A percentile compares a stretch with the other conserved stretches of the same genome.
Evolutionary conservation across 2,329 filamentous ascomycete species (phyloP).

Genomic region (Aciculosporium take): DNA sequence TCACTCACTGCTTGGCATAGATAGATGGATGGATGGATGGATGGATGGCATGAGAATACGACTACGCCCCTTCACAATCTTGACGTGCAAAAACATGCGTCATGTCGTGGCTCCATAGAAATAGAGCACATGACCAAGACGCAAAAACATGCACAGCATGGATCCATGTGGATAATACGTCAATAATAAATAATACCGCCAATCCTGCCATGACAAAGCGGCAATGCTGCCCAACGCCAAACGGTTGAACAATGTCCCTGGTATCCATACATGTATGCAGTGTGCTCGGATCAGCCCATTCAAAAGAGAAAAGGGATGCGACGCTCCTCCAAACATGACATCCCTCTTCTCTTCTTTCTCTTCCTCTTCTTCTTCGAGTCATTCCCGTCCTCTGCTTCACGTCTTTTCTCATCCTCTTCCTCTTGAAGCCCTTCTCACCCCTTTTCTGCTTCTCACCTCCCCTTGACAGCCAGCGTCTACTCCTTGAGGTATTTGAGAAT

Average conservation of each 20-base stretch:
- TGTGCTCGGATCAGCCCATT: background rate
- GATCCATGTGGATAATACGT: too few species aligned
- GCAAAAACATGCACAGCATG: too few species aligned
- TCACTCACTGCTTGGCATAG: too few species aligned
- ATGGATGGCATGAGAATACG: too few species aligned
- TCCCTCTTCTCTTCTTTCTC: background rate
- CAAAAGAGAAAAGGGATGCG: background rate
- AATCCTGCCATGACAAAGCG: too few species aligned
- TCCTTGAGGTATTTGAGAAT: constrained; percentile 48
- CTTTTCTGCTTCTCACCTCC: background rate
- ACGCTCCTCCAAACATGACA: constrained; percentile 6
- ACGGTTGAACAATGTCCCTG: constrained; percentile 3
- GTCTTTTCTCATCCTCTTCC: background rate
- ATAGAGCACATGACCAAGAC: too few species aligned
- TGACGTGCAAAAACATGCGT: too few species aligned
- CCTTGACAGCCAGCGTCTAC: constrained; percentile 13
- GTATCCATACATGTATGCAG: background rate
- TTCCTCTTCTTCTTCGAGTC: background rate
- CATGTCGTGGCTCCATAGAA: too few species aligned
- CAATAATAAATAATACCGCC: too few species aligned
- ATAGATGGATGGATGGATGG: too few species aligned
- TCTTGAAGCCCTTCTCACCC: background rate
- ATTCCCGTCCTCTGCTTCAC: background rate
- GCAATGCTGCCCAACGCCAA: constrained; percentile 5
- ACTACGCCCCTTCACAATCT: too few species aligned